phyloP scores from a whole-genome alignment of 805 yeast species.

The Suhomyces tanzawaensis region DNA sequence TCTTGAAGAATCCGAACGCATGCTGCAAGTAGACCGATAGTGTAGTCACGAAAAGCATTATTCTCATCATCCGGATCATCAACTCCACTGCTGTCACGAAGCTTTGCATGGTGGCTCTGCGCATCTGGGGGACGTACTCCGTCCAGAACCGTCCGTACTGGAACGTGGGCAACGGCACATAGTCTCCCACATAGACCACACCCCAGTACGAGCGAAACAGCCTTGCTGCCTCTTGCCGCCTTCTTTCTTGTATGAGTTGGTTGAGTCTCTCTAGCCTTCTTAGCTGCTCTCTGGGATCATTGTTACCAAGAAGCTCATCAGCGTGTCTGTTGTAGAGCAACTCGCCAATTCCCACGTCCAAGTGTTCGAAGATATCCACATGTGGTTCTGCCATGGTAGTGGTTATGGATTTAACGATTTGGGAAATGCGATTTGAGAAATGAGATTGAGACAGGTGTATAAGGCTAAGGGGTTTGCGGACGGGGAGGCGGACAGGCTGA shows the following conservation, averaged over 20 bases:
- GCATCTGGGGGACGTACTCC: slow-evolving; percentile 11
- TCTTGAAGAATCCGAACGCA: slow-evolving; percentile 22
- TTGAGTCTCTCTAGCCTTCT: slow-evolving; percentile 1
- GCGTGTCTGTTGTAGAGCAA: slow-evolving; percentile 16
- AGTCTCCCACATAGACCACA: slow-evolving; percentile 2
- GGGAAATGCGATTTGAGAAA: too few relatives aligned
- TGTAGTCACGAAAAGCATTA: slow-evolving; percentile 13
- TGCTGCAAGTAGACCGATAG: slow-evolving; percentile 11
- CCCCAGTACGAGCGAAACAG: slow-evolving; percentile 8
- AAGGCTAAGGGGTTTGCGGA: too few relatives aligned
- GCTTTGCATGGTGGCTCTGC: neutral
- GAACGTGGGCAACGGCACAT: slow-evolving; percentile 13
- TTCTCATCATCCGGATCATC: slow-evolving; percentile 8
- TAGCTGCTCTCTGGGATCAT: neutral
- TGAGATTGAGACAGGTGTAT: neutral
- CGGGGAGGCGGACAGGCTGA: too few relatives aligned
- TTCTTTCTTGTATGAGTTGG: neutral
- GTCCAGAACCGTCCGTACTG: slow-evolving; percentile 17
- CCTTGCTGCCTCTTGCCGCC: neutral
- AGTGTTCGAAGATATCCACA: slow-evolving; percentile 20
- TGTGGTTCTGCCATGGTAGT: slow-evolving; percentile 5
- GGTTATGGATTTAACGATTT: neutral
- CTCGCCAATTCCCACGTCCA: slow-evolving; percentile 20
- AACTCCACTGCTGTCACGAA: neutral
- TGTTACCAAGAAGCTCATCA: slow-evolving; percentile 12